Conservation (phyloP, 202 grass and related monocot genomes). For the Zizania palustris region DNA sequence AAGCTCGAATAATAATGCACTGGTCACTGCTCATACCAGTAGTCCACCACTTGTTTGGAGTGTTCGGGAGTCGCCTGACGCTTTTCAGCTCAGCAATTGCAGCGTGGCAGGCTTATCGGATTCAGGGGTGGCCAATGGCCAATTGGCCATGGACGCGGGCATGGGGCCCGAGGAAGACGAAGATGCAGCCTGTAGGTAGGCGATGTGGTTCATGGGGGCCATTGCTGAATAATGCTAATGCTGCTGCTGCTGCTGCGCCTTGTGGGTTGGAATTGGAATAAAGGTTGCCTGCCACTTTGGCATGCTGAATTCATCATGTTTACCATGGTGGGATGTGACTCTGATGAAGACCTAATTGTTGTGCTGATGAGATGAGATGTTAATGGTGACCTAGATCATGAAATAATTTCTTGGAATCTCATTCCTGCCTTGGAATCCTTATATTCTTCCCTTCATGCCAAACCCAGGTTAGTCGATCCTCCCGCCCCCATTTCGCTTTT, state of each 20-base stretch:
- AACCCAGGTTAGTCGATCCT: no score
- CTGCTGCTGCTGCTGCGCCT: neutral
- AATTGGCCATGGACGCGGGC: constrained; percentile 25
- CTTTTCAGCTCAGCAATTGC: constrained; percentile 22
- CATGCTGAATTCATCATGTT: neutral
- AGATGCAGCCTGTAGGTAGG: no score
- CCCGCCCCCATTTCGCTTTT: no score
- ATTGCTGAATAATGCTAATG: neutral
- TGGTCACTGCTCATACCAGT: no score
- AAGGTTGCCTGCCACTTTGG: constrained; percentile 23
- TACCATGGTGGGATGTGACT: neutral
- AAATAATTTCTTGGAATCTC: no score
- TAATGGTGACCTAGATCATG: no score
- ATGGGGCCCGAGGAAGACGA: neutral
- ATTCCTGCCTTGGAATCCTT: no score
- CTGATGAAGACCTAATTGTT: neutral
- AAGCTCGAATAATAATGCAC: no score
- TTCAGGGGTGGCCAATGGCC: neutral
- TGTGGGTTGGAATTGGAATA: constrained; percentile 22
- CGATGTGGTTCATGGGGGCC: neutral
- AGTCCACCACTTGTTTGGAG: neutral
- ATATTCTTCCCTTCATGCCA: no score
- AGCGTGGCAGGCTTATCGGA: constrained; percentile 16
- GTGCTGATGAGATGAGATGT: neutral
- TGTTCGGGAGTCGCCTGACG: neutral